Evolutionary conservation across 257 asterid genomes (phyloP), one percentile per base, ranked within the genome.

Genomic region (Nemophila menziesii): DNA sequence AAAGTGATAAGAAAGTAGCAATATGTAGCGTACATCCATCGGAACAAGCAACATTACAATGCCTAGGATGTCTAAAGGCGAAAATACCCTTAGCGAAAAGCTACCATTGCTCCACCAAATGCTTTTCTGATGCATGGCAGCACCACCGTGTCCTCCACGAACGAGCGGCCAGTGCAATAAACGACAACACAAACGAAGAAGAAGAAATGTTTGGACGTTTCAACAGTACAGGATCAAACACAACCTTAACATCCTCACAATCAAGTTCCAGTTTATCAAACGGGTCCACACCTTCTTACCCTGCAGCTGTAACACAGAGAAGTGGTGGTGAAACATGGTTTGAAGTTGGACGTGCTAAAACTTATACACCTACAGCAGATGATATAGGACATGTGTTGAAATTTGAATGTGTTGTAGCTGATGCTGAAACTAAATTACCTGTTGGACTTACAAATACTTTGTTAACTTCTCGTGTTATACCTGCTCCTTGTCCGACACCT

Each of bases 401-500:
- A 57, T 85, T 85, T 66, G 99, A 90, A 67, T 90, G 99, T 61
- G 71, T 75, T 49, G 83, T 90, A 39, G 65, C 75, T 11, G 89
- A 85, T 54, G 87, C 64, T 11, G 89, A 81, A 59, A 69, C 86
- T 8, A 82, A 73, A 52, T 57, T 58, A 48, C 19, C 69, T 8
- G 82, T 79, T 55, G 99, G 94, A 26, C 76, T 78, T 52, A 50
- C 72, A 26, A 81, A 54, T 58, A 68, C 93, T 34, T 55, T 90
- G 36, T 57, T 70, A 44, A 90, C 96, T 19, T 79, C 93, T 22
- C 93, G 87, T 45, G 99, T 90, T 50, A 90, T 90, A 60, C 96
- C 99, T 14, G 96, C 99, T 16, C 99, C 99, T 11, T 72, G 83
- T 26, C 99, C 99, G 21, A 74, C 79, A 39, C 99, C 99, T 0